phyloP scores from a whole-genome alignment of 768 basidiomycete species.

The Tremella fuciformis region DNA sequence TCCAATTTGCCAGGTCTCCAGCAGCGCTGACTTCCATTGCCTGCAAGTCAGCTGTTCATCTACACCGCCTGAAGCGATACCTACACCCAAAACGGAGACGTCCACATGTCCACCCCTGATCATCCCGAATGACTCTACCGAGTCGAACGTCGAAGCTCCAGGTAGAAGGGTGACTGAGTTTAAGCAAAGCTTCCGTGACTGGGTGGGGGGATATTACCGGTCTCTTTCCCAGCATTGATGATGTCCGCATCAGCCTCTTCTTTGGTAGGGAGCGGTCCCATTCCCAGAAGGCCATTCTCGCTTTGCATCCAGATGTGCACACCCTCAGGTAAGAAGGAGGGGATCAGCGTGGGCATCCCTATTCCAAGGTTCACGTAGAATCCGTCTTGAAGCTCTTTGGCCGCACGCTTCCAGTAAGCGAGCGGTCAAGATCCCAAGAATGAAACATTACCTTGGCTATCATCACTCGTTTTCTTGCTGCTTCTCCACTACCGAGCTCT shows the following conservation, averaged over 20 bases:
- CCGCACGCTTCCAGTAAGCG: constrained; percentile 24
- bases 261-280: constrained; percentile 54
- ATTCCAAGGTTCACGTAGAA: constrained; percentile 54
- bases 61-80: too few species aligned
- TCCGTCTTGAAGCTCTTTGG: constrained; percentile 49
- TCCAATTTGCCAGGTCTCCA: constrained; percentile 91
- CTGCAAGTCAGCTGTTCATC: too few species aligned
- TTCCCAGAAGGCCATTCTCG: constrained; percentile 55
- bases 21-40: constrained; percentile 85
- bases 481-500: constrained; percentile 17
- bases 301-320: constrained; percentile 54
- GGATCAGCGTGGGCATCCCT: constrained; percentile 54
- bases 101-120: constrained; percentile 41
- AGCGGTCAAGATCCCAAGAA: too few species aligned
- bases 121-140: constrained; percentile 6
- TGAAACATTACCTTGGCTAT: constrained; percentile 29
- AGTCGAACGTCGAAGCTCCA: constrained; percentile 11
- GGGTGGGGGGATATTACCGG: too few species aligned
- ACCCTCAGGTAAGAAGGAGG: constrained; percentile 51
- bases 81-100: constrained; percentile 51
- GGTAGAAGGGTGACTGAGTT: constrained; percentile 8
- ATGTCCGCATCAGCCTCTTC: constrained; percentile 53
- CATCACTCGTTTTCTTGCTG: constrained; percentile 31
- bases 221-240: constrained; percentile 50
- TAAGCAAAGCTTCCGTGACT: too few species aligned